Evolutionary conservation across 1,284 basidiomycete genomes (phyloP), one percentile per base, ranked within the genome.

Genomic region (Schizophyllum commune): DNA sequence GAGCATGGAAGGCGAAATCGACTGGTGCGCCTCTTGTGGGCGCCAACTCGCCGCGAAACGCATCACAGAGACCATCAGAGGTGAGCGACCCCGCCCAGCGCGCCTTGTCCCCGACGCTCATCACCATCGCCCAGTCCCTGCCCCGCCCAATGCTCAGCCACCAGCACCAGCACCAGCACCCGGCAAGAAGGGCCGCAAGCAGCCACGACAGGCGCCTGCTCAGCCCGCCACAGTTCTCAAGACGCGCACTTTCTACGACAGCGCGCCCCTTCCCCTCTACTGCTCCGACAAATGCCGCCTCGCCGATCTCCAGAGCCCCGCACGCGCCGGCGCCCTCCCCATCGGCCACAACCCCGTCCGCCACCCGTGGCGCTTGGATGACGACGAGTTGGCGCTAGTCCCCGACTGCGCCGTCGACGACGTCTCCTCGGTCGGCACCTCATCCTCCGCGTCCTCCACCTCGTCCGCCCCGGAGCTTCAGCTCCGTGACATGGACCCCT

Each of bases 281-380:
- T 92, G 89, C 74, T 91, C 88, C 2, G 86, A 89, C 65, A 81
- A 85, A 68, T 92, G 89, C 71, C 79, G 82, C 63, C 72, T 85
- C 52, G 74, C 74, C 54, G 88, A 90, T 71, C 69, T 83, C 65
- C 74, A 77, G 68, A 74, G 73, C 65, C 39, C 39, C 13, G 9
- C 39, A 17, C 69, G 67, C 54, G 71, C 75, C 52, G 74, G 75
- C 58, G 74, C 39, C 13, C 69, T 79, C 55, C 75, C 77, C 56
- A 73, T 79, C 70, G 72, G 82, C 66, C 83, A 76, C 71, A 62
- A 72, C 71, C 6, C 68, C 75, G 8, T 75, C 76, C 21, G 75
- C 76, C 17, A 74, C 75, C 0, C 75, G 79, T 1, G 74, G 75
- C 54, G 76, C 76, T 64, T 74, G 76, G 2, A 70, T 73, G 58